A percentile compares a stretch with the other conserved stretches of the same genome.
Conservation (phyloP, 305 asterid genomes). For the Fraxinus sp. region DNA sequence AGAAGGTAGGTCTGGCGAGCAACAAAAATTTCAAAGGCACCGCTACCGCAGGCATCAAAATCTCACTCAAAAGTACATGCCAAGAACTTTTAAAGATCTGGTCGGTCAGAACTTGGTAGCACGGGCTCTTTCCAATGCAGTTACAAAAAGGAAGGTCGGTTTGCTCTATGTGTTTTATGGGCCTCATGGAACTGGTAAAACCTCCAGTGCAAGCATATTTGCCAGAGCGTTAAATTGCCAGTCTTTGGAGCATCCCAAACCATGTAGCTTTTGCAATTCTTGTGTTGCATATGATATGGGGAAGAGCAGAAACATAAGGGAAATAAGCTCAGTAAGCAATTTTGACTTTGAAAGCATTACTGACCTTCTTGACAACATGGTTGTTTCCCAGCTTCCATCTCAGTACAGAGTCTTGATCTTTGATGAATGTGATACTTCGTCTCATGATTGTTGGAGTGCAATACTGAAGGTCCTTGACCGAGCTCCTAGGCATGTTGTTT, state of each 20-base stretch:
- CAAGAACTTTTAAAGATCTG: conserved; percentile 72
- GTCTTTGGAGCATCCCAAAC: conserved; percentile 71
- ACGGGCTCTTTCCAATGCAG: conserved; percentile 85
- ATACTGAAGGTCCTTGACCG: conserved; percentile 78
- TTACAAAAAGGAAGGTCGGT: conserved; percentile 68
- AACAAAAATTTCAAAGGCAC: conserved; percentile 36
- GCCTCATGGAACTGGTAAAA: conserved; percentile 95
- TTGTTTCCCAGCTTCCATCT: conserved; percentile 52
- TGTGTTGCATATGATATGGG: conserved; percentile 59
- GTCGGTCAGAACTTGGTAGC: conserved; percentile 89
- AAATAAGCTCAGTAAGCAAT: conserved; percentile 69
- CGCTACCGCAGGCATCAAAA: conserved; percentile 63
- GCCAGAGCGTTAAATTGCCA: conserved; percentile 84
- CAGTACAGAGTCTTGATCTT: conserved; percentile 71
- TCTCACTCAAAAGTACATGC: conserved; percentile 88
- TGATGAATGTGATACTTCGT: conserved; percentile 66
- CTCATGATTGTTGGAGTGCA: conserved; percentile 80
- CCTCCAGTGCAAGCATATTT: conserved; percentile 84
- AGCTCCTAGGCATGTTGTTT: conserved; percentile 87
- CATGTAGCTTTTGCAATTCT: conserved; percentile 79
- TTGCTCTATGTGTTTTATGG: conserved; percentile 86
- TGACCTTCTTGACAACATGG: conserved; percentile 55
- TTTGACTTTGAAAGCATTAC: conserved; percentile 55
- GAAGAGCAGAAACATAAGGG: conserved; percentile 61
- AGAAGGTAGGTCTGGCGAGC: conserved; percentile 68